A percentile compares a stretch with the other conserved stretches of the same genome.
These are phyloP conservation scores for Lachancea thermotolerans DNA, from an alignment of 805 yeast species.

Conservation along the genomic window DNA sequence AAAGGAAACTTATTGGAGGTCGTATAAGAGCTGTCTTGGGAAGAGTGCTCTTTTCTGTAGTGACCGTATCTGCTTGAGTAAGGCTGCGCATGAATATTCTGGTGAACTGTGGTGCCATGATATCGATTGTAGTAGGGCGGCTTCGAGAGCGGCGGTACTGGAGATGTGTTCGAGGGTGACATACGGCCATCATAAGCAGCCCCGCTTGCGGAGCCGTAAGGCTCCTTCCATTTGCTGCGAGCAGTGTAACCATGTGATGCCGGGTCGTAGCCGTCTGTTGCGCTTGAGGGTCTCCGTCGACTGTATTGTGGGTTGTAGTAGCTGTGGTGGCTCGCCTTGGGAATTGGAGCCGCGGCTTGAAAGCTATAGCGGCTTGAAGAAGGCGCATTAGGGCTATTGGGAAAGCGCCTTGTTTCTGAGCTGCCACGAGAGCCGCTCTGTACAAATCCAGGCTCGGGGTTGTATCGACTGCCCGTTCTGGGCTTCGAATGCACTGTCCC, in stretches of 20 bases:
- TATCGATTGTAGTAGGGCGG: neutral
- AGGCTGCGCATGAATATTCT: neutral
- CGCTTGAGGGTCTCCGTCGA: conserved; percentile 5
- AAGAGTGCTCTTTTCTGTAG: neutral
- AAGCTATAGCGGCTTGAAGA: conserved; percentile 22
- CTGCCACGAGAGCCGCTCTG: neutral
- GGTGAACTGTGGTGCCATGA: neutral
- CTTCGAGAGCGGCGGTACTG: neutral
- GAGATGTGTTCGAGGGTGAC: neutral
- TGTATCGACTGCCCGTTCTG: conserved; percentile 22
- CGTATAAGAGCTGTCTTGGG: no score
- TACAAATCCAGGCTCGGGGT: conserved; percentile 14
- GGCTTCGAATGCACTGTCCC: conserved; percentile 5
- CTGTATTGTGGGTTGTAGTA: conserved; percentile 1
- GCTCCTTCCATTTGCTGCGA: conserved; percentile 6
- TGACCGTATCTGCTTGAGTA: conserved; percentile 3
- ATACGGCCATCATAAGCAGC: neutral
- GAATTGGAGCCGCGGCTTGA: conserved; percentile 6
- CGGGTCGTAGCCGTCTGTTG: conserved; percentile 1
- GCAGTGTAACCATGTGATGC: neutral
- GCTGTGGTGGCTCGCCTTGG: neutral
- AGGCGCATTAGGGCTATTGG: neutral
- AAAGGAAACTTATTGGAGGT: no score
- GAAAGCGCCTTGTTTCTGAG: conserved; percentile 2
- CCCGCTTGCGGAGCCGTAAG: neutral